Percentiles rank a stretch among this genome's conserved stretches.
These are phyloP conservation scores for Trichocladium antarcticum DNA, from an alignment of 495 filamentous ascomycete species.

Conservation along the genomic window DNA sequence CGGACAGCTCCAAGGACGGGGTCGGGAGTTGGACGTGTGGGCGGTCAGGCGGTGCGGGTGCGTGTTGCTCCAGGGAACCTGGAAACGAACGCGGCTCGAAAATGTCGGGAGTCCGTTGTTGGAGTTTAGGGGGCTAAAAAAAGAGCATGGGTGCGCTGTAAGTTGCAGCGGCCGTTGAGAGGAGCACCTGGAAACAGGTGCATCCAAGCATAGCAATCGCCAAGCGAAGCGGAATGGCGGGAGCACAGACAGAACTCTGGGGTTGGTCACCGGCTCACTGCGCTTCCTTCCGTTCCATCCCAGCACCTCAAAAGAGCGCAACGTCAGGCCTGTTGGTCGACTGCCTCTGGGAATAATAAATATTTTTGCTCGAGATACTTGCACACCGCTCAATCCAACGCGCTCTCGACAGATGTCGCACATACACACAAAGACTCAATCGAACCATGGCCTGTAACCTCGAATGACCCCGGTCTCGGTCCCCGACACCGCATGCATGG, in stretches of 20 bases:
- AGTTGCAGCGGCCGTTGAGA: slow-evolving; percentile 4
- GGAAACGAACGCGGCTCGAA: slow-evolving; percentile 1
- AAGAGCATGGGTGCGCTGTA: slow-evolving; percentile 8
- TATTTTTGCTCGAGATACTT: too few relatives aligned
- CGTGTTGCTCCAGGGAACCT: slow-evolving; percentile 1
- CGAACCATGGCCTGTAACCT: too few relatives aligned
- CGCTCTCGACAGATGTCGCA: too few relatives aligned
- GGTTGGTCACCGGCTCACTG: slow-evolving; percentile 1
- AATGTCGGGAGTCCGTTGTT: slow-evolving; percentile 9
- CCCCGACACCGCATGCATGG: too few relatives aligned
- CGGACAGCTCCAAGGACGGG: background rate
- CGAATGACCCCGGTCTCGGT: too few relatives aligned
- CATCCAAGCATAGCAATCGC: slow-evolving; percentile 6
- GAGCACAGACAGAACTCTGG: slow-evolving; percentile 6
- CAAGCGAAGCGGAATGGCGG: slow-evolving; percentile 1
- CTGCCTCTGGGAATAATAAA: too few relatives aligned
- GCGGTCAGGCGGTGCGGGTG: slow-evolving; percentile 1
- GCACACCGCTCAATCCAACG: too few relatives aligned
- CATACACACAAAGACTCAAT: too few relatives aligned
- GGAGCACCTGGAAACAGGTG: too few relatives aligned
- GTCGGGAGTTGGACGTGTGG: slow-evolving; percentile 1
- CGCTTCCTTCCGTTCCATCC: background rate
- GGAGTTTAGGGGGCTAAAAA: slow-evolving; percentile 15
- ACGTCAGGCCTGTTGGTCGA: too few relatives aligned
- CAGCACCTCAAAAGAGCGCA: background rate